Base-by-base conservation (phyloP, 2,329 filamentous ascomycete genomes). In the Fusarium globosum region DNA sequence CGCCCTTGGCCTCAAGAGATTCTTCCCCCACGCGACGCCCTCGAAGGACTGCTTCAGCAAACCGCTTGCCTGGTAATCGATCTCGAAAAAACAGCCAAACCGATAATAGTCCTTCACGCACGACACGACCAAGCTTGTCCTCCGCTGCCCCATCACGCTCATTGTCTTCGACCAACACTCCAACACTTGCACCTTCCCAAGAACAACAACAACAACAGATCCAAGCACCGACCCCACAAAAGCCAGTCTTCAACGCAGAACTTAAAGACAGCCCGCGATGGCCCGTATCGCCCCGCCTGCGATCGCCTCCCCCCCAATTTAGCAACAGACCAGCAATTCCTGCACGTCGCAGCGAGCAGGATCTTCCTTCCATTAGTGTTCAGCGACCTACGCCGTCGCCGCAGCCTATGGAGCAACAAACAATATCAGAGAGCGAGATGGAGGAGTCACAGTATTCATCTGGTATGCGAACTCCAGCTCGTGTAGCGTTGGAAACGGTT, bases 401-500 rank as follows among this genome's bases (percentile, higher is more conserved):
- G 41, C 85, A 85, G 65, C 82, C 83, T n/a, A 79, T 81, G 60
- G 80, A 84, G 52, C 81, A 78, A 42, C 80, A 76, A 68, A 80
- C 74, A 79, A 83, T 81, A 61, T 84, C 85, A 16, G 88, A 90
- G 69, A 86, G 82, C 74, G 88, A 90, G 70, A 82, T 81, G 62
- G 89, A 90, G 73, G 89, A 90, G 43, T 72, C 80, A 16, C 81
- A 85, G 43, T 76, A 77, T 49, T 82, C 83, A 49, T 83, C 88
- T 26, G 90, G 89, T 56, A 85, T 89, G 83, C 85, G 88, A 79
- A 90, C 90, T 23, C 89, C 90, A 28, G 87, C 86, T 39, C 86
- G 87, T 59, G 90, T 91, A 55, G 90, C 89, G 53, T 85, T 98
- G 65, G 96, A 97, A 83, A 98, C 96, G 0, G 96, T 98, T 21